These are phyloP conservation scores for Ceratocystis destructans DNA, from an alignment of 2,329 filamentous ascomycete species.

Conservation along the genomic window DNA sequence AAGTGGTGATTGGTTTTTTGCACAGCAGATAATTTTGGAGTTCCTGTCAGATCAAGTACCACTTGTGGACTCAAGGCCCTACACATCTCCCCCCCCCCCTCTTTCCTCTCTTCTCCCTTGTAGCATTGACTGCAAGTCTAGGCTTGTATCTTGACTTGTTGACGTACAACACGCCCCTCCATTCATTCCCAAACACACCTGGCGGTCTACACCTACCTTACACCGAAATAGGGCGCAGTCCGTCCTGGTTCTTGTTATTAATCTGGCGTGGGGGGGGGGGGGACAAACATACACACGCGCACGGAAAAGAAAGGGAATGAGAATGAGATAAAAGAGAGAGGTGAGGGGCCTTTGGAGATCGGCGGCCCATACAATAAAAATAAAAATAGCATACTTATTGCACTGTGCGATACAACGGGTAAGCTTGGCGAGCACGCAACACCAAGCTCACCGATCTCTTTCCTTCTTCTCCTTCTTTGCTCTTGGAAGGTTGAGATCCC, in stretches of 20 bases:
- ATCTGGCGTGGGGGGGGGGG: neutral
- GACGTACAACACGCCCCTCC: neutral
- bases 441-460: neutral
- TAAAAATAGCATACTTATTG: constrained; percentile 2
- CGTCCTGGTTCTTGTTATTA: constrained; percentile 2
- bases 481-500: neutral
- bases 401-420: neutral
- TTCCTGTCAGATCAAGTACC: neutral
- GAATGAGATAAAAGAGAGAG: neutral
- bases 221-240: neutral
- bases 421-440: neutral
- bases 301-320: neutral
- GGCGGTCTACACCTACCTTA: neutral
- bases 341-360: neutral
- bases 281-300: neutral
- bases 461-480: neutral
- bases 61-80: neutral
- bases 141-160: neutral
- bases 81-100: neutral
- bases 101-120: neutral
- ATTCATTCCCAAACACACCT: neutral
- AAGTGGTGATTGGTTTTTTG: neutral
- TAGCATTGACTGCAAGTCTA: neutral
- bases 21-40: neutral
- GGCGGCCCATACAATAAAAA: neutral